Conservation (phyloP, 2,329 filamentous ascomycete species). For the Apiospora hydei region DNA sequence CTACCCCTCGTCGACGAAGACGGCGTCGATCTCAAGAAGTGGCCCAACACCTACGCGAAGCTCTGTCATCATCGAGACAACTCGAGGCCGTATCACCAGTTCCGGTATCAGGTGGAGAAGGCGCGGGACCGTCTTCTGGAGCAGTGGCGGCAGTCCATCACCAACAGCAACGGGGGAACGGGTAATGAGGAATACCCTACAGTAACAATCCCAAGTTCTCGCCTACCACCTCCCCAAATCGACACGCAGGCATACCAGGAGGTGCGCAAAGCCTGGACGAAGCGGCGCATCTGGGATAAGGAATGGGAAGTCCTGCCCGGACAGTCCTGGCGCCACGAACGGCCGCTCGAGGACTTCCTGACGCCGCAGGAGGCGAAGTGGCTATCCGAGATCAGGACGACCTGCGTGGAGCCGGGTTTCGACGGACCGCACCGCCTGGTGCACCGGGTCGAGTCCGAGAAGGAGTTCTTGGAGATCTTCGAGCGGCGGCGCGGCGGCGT, state of each 20-base stretch:
- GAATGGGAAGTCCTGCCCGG: not conserved
- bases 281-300: not conserved
- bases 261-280: not conserved
- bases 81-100: not conserved
- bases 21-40: not conserved
- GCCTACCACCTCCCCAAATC: not conserved
- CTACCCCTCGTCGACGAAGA: not conserved
- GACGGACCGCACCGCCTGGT: not conserved
- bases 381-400: not conserved
- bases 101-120: not conserved
- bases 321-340: not conserved
- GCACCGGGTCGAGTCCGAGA: not conserved
- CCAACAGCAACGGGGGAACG: too few relatives aligned
- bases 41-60: not conserved
- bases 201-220: too few relatives aligned
- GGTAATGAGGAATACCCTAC: too few relatives aligned
- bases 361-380: not conserved
- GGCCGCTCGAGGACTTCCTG: slow-evolving; percentile 4
- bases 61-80: not conserved
- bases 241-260: not conserved
- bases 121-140: not conserved
- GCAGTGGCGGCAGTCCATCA: not conserved
- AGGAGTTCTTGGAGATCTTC: not conserved
- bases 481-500: not conserved
- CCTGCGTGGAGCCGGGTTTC: not conserved